These are phyloP conservation scores for Trypanosoma boissoni DNA, from an alignment of 208 protist genomes.

Conservation along the genomic window DNA sequence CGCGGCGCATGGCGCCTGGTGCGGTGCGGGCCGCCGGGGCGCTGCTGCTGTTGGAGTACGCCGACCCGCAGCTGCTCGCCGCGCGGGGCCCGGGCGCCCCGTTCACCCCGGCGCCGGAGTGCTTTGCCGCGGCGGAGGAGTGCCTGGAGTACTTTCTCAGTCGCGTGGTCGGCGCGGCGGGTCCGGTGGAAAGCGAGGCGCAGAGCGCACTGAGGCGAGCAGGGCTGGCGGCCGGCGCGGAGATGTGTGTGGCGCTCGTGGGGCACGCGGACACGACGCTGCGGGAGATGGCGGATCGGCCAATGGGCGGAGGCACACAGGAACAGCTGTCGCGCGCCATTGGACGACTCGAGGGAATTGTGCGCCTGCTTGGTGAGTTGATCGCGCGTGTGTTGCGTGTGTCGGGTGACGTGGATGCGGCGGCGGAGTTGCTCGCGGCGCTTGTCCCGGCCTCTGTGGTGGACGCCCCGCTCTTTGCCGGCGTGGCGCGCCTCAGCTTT, in stretches of 20 bases:
- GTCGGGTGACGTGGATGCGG: constrained; percentile 32
- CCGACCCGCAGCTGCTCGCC: constrained; percentile 23
- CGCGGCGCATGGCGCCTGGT: constrained; percentile 5
- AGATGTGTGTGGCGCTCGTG: constrained; percentile 26
- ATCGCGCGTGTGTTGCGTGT: constrained; percentile 34
- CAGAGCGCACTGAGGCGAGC: constrained; percentile 23
- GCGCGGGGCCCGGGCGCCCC: constrained; percentile 23
- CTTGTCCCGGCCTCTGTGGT: constrained; percentile 42
- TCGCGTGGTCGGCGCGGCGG: too few species aligned
- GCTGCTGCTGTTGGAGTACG: constrained; percentile 58
- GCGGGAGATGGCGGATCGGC: neutral
- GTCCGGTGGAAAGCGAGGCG: too few species aligned
- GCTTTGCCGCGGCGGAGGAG: constrained; percentile 31
- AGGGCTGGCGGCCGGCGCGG: constrained; percentile 32
- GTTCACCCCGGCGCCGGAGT: constrained; percentile 33
- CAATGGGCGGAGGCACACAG: neutral
- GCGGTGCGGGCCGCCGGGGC: constrained; percentile 25
- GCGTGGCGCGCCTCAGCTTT: constrained; percentile 42
- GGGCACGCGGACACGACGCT: constrained; percentile 28
- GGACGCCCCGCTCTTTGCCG: constrained; percentile 30
- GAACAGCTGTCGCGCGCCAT: constrained; percentile 31
- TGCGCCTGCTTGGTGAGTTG: constrained; percentile 35
- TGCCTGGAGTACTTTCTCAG: constrained; percentile 32
- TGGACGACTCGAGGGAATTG: constrained; percentile 40
- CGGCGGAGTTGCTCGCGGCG: constrained; percentile 36